These are phyloP conservation scores for Naganishia vishniacii DNA, from an alignment of 768 basidiomycete genomes.

Conservation along the genomic window DNA sequence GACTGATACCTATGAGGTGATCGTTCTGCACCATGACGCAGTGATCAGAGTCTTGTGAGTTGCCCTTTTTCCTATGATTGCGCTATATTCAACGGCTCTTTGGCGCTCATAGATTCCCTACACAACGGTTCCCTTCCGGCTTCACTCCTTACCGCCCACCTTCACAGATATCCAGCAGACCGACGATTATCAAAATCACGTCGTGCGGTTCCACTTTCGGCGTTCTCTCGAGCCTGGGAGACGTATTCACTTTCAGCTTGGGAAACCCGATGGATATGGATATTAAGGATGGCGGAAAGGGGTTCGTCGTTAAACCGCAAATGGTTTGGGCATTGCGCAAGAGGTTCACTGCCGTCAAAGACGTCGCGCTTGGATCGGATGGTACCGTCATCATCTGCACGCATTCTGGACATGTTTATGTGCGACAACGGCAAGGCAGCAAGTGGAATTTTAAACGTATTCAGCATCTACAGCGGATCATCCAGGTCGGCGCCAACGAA, in stretches of 20 bases:
- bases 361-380: slow-evolving; percentile 81
- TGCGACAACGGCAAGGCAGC: slow-evolving; percentile 61
- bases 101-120: slow-evolving; percentile 63
- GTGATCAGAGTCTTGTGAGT: slow-evolving; percentile 58
- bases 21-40: slow-evolving; percentile 73
- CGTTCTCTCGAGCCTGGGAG: slow-evolving; percentile 77
- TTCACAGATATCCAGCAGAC: slow-evolving; percentile 59
- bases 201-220: slow-evolving; percentile 74
- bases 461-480: slow-evolving; percentile 75
- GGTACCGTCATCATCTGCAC: slow-evolving; percentile 88
- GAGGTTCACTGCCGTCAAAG: slow-evolving; percentile 77
- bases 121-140: slow-evolving; percentile 67
- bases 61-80: too few species aligned
- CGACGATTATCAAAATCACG: slow-evolving; percentile 72
- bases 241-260: slow-evolving; percentile 74
- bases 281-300: slow-evolving; percentile 40
- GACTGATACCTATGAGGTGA: slow-evolving; percentile 68
- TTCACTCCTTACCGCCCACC: slow-evolving; percentile 75
- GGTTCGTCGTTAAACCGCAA: slow-evolving; percentile 64
- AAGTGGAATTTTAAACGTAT: slow-evolving; percentile 69
- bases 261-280: slow-evolving; percentile 46
- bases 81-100: too few species aligned
- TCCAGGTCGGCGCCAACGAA: slow-evolving; percentile 74
- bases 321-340: slow-evolving; percentile 84
- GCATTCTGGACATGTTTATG: slow-evolving; percentile 86